phyloP scores from a whole-genome alignment of 2,329 filamentous ascomycete species.

The Diaporthe vaccinii region DNA sequence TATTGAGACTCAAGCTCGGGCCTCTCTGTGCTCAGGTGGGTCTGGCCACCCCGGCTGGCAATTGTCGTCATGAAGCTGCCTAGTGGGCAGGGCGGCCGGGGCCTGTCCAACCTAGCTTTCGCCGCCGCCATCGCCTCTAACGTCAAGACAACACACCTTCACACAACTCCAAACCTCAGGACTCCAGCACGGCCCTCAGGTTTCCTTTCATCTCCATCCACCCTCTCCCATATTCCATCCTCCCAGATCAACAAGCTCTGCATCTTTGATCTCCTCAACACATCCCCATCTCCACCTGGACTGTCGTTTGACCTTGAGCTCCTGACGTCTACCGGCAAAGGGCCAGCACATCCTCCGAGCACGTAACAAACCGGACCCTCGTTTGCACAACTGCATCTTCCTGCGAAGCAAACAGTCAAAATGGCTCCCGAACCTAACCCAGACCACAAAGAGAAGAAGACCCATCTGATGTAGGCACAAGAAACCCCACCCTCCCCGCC shows the following conservation, averaged over 20 bases:
- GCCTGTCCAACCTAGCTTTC: slow-evolving; percentile 30
- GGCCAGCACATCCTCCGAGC: slow-evolving; percentile 29
- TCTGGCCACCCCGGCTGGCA: slow-evolving; percentile 31
- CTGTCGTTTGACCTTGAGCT: slow-evolving; percentile 33
- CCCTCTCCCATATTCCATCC: slow-evolving; percentile 15
- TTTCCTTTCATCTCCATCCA: slow-evolving; percentile 21
- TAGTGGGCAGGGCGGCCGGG: slow-evolving; percentile 30
- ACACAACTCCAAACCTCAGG: slow-evolving; percentile 23
- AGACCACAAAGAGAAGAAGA: slow-evolving; percentile 79
- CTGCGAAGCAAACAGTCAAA: slow-evolving; percentile 55
- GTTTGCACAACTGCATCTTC: slow-evolving; percentile 36
- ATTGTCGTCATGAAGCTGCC: slow-evolving; percentile 40
- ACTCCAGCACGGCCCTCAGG: slow-evolving; percentile 19
- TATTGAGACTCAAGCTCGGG: slow-evolving; percentile 45
- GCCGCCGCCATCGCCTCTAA: slow-evolving; percentile 30
- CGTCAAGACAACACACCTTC: slow-evolving; percentile 33
- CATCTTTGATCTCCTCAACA: slow-evolving; percentile 24
- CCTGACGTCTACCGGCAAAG: slow-evolving; percentile 25
- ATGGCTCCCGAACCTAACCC: slow-evolving; percentile 76
- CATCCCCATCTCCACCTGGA: slow-evolving; percentile 1
- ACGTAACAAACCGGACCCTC: slow-evolving; percentile 31
- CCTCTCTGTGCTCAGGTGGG: slow-evolving; percentile 30
- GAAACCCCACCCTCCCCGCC: slow-evolving; percentile 24
- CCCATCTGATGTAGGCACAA: slow-evolving; percentile 80
- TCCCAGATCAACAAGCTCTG: slow-evolving; percentile 20